phyloP scores from a whole-genome alignment of 192 early-diverging fungal genomes.

The Mortierella antarctica region DNA sequence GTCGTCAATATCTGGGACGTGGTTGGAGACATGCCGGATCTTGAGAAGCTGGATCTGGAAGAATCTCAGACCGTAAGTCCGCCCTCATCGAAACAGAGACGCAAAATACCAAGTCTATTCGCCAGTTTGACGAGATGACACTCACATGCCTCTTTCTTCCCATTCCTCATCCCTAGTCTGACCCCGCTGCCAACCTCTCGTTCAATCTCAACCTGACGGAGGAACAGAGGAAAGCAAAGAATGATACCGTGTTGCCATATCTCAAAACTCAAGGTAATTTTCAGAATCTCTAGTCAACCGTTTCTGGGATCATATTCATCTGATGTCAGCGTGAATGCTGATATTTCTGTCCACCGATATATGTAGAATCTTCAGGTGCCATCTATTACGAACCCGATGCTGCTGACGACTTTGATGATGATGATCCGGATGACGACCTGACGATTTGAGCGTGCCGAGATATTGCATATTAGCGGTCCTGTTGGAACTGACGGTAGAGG shows the following conservation, averaged over 20 bases:
- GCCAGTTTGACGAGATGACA: neutral
- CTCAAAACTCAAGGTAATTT: conserved; percentile 68
- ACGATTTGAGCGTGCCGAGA: conserved; percentile 68
- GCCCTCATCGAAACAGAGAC: neutral
- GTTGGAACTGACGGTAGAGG: conserved; percentile 31
- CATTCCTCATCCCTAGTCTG: conserved; percentile 41
- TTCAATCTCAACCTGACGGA: conserved; percentile 90
- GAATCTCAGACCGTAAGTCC: conserved; percentile 37
- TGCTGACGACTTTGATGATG: conserved; percentile 90
- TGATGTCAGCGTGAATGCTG: too few species aligned
- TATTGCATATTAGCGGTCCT: conserved; percentile 9
- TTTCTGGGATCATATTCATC: neutral
- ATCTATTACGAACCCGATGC: conserved; percentile 89
- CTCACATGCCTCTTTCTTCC: neutral
- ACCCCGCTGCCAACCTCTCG: conserved; percentile 82
- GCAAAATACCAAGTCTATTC: neutral
- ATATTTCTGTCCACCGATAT: too few species aligned
- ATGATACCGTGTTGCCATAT: conserved; percentile 84
- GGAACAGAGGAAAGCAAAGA: conserved; percentile 79
- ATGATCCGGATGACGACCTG: conserved; percentile 93
- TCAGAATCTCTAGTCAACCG: conserved; percentile 6
- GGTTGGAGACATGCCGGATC: conserved; percentile 45
- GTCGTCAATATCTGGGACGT: conserved; percentile 39
- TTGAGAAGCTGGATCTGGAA: conserved; percentile 43
- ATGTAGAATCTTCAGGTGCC: conserved; percentile 55